Conservation (phyloP, 768 basidiomycete genomes). For the Phaeolepiota aurea region DNA sequence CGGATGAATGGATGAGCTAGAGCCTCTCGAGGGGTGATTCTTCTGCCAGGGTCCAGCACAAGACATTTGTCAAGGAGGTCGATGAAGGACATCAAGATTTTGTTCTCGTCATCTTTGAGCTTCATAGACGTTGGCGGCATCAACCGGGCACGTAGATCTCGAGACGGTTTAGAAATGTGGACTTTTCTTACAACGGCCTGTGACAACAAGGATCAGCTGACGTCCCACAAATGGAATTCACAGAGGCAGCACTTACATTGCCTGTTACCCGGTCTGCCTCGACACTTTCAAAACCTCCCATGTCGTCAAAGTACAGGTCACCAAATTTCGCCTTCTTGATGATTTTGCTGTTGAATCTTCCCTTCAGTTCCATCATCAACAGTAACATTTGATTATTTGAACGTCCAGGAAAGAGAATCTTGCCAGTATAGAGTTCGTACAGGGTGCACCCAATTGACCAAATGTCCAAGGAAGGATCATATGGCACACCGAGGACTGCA, state of each 20-base stretch:
- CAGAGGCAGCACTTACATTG: slow-evolving; percentile 43
- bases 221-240: neutral
- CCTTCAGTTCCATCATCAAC: slow-evolving; percentile 97
- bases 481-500: slow-evolving; percentile 88
- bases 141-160: slow-evolving; percentile 75
- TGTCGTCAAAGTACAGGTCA: slow-evolving; percentile 89
- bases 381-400: slow-evolving; percentile 98
- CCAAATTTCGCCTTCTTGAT: slow-evolving; percentile 94
- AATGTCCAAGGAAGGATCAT: slow-evolving; percentile 88
- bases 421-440: slow-evolving; percentile 93
- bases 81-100: slow-evolving; percentile 70
- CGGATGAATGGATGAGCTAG: slow-evolving; percentile 82
- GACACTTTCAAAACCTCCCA: slow-evolving; percentile 76
- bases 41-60: slow-evolving; percentile 72
- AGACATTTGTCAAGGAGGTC: slow-evolving; percentile 91
- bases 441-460: slow-evolving; percentile 98
- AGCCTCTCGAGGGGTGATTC: slow-evolving; percentile 88
- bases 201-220: neutral
- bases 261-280: slow-evolving; percentile 83
- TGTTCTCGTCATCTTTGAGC: slow-evolving; percentile 84
- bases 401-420: slow-evolving; percentile 94
- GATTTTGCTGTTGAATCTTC: slow-evolving; percentile 87
- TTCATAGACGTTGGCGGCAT: slow-evolving; percentile 74
- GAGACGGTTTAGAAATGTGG: slow-evolving; percentile 72
- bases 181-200: slow-evolving; percentile 80